Percentiles rank a stretch among this genome's conserved stretches.
These are phyloP conservation scores for Aureobasidium sp. DNA, from an alignment of 2,329 filamentous ascomycete genomes.

Conservation along the genomic window DNA sequence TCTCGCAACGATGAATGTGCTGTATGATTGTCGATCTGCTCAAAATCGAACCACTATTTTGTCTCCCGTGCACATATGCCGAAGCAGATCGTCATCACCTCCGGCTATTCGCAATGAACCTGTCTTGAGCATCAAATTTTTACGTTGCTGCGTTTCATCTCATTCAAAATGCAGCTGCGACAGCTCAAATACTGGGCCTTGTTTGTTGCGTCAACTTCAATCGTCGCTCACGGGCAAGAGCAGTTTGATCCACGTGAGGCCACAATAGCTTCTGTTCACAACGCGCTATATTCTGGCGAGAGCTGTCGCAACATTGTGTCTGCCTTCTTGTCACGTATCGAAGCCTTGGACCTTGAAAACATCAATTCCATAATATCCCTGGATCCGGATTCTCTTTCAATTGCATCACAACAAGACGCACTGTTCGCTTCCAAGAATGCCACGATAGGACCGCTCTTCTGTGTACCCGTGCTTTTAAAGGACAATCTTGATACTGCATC, in stretches of 20 bases:
- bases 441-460: slow-evolving; percentile 45
- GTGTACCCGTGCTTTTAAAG: slow-evolving; percentile 54
- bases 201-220: neutral
- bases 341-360: slow-evolving; percentile 42
- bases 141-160: neutral
- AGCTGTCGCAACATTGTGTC: slow-evolving; percentile 48
- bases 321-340: slow-evolving; percentile 49
- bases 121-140: neutral
- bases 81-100: neutral
- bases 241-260: slow-evolving; percentile 48
- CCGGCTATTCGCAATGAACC: neutral
- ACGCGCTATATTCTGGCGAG: slow-evolving; percentile 44
- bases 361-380: slow-evolving; percentile 51
- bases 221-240: neutral
- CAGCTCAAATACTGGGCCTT: neutral
- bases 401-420: slow-evolving; percentile 44
- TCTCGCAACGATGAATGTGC: neutral
- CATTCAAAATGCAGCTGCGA: neutral
- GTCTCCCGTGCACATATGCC: neutral
- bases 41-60: neutral
- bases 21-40: neutral
- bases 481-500: slow-evolving; percentile 53
- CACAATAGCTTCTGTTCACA: slow-evolving; percentile 49
- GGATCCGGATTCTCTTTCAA: slow-evolving; percentile 39
- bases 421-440: slow-evolving; percentile 40